Percentiles rank a stretch among this genome's conserved stretches.
Evolutionary conservation across 768 basidiomycete species (phyloP).

Genomic region (Leucocoprinus leucothites): DNA sequence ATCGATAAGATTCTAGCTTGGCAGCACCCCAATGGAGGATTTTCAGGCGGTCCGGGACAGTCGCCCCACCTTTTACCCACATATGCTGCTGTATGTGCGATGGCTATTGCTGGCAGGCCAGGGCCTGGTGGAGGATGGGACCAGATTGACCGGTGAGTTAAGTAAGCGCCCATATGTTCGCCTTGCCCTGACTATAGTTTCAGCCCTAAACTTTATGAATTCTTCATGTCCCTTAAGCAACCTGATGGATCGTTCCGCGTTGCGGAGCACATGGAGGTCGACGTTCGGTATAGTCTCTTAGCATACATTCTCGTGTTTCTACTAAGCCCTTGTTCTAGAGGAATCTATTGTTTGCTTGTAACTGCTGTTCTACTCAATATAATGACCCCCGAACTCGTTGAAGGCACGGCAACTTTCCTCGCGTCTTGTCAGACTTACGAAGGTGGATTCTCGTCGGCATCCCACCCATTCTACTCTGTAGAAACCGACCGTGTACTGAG

Average conservation of each 20-base stretch:
- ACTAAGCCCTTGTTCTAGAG: constrained; percentile 42
- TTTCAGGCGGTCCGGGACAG: constrained; percentile 90
- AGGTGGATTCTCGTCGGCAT: constrained; percentile 86
- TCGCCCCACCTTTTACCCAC: constrained; percentile 85
- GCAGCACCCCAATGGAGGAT: constrained; percentile 88
- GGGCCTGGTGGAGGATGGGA: constrained; percentile 83
- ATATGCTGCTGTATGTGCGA: constrained; percentile 80
- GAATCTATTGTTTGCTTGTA: constrained; percentile 88
- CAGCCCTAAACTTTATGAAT: constrained; percentile 77
- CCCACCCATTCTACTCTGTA: constrained; percentile 61
- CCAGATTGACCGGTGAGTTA: constrained; percentile 69
- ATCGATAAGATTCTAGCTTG: constrained; percentile 78
- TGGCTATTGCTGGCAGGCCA: constrained; percentile 78
- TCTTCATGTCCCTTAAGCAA: constrained; percentile 91
- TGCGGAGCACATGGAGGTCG: constrained; percentile 83
- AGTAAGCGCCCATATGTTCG: neutral
- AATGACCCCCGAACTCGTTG: constrained; percentile 83
- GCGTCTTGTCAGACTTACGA: constrained; percentile 96
- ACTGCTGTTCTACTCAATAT: constrained; percentile 81
- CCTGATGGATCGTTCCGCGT: constrained; percentile 93
- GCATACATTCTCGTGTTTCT: neutral
- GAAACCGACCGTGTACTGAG: constrained; percentile 28
- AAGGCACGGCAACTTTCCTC: constrained; percentile 74
- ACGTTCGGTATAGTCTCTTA: constrained; percentile 66
- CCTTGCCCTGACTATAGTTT: neutral